Base-by-base conservation (phyloP, 2,329 filamentous ascomycete species). In the Nothopassalora personata region DNA sequence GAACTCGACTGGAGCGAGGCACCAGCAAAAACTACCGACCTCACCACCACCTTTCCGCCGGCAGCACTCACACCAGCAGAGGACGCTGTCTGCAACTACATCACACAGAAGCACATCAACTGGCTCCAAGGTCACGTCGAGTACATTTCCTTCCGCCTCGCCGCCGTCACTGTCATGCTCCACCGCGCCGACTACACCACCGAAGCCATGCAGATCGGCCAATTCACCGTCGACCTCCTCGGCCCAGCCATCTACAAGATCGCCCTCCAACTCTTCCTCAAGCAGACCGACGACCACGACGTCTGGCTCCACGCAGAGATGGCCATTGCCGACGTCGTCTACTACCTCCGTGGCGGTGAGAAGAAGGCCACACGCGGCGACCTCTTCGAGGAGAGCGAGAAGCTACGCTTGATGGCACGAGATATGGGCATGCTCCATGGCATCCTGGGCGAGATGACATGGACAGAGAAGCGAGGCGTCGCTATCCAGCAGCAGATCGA, bases 191-290 rank as follows among this genome's bases (percentile, higher is more conserved):
- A 36, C 28, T 30, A 47, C 43, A 10, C 15, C 23, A 28, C 5
- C 43, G 54, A 34, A 9, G 47, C 54, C 1, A 19, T 8, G n/a
- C 6, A 43, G n/a, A 52, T 55, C 27, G 53, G 33, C 43, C 53
- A 55, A 11, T 55, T 48, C 43, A 30, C 43, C 43, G 28, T 55
- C 39, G 28, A 55, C 43, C 28, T 55, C 43, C 45, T 55, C 5
- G 53, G 53, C 53, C 6, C 13, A 6, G 53, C 27, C 15, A 48
- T 55, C 27, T 55, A 31, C 18, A 43, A 31, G 28, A 45, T 34
- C 10, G 27, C 27, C 18, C 39, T 55, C 9, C 39, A 34, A 6
- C 23, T 18, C 15, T 55, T 34, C 45, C 39, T 55, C 19, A 33
- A 46, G 27, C 23, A 48, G 13, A 19, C 18, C 13, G 27, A 33